These are phyloP conservation scores for Skeletonema costatum DNA, from an alignment of 108 stramenopile species.

Conservation along the genomic window DNA sequence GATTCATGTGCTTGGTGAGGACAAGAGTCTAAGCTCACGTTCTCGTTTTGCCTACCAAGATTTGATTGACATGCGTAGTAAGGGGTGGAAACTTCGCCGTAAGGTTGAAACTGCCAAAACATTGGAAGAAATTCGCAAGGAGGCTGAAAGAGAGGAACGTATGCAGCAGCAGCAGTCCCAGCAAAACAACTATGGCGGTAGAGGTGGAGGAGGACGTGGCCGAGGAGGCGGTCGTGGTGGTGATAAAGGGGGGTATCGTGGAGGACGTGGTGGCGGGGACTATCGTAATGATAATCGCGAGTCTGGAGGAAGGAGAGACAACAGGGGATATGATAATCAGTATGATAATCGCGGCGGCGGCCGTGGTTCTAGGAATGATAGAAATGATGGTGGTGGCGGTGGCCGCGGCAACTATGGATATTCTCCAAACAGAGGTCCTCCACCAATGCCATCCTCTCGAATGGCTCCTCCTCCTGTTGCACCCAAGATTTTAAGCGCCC, in stretches of 20 bases:
- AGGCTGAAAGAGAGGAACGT: constrained; percentile 80
- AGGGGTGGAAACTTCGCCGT: constrained; percentile 90
- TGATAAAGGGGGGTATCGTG: constrained; percentile 33
- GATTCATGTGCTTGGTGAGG: constrained; percentile 57
- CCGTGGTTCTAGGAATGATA: constrained; percentile 16
- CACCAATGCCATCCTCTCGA: constrained; percentile 15
- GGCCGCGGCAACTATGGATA: constrained; percentile 16
- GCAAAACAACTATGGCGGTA: constrained; percentile 36
- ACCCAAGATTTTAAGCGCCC: constrained; percentile 54
- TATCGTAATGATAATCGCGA: constrained; percentile 20
- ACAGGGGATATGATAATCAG: constrained; percentile 6
- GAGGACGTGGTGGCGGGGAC: constrained; percentile 15
- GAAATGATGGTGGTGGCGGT: constrained; percentile 26
- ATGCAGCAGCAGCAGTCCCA: constrained; percentile 63
- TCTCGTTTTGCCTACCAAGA: constrained; percentile 96
- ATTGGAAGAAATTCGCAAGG: constrained; percentile 87
- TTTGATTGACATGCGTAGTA: constrained; percentile 86
- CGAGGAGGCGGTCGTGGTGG: constrained; percentile 30
- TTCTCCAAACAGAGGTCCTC: constrained; percentile 6
- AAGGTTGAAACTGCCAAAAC: constrained; percentile 94
- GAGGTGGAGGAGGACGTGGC: constrained; percentile 38
- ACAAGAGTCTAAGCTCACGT: constrained; percentile 71
- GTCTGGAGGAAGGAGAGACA: constrained; percentile 7
- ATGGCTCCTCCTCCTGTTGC: constrained; percentile 55
- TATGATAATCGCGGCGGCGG: constrained; percentile 10